A percentile compares a stretch with the other conserved stretches of the same genome.
phyloP scores from a whole-genome alignment of 2,329 filamentous ascomycete genomes.

The Cytospora mali region DNA sequence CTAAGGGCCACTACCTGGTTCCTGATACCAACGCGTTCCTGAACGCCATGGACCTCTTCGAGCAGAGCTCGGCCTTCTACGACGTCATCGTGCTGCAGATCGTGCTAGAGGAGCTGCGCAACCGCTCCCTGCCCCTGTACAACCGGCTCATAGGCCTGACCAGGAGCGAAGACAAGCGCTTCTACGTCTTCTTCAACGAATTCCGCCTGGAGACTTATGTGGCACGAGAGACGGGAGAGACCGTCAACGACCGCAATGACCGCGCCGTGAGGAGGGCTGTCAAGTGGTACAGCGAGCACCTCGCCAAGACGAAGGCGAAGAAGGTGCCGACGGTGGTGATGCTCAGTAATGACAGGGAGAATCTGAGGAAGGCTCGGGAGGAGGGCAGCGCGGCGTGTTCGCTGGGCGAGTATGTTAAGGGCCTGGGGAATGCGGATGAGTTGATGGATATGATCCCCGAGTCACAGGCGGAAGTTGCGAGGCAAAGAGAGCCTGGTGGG shows the following conservation, averaged over 20 bases:
- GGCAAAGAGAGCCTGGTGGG: constrained; percentile 64
- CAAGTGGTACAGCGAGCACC: constrained; percentile 86
- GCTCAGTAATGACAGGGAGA: constrained; percentile 90
- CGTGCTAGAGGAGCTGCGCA: constrained; percentile 93
- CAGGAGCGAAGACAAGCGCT: constrained; percentile 94
- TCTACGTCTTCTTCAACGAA: constrained; percentile 99
- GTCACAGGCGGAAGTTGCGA: constrained; percentile 67
- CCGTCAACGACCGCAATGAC: constrained; percentile 96
- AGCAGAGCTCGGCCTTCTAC: constrained; percentile 87
- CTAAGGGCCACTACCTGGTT: constrained; percentile 88
- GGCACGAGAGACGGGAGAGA: constrained; percentile 72
- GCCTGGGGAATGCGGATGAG: constrained; percentile 80
- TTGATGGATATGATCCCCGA: constrained; percentile 93
- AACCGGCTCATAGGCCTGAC: constrained; percentile 89
- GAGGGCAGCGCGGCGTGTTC: constrained; percentile 73
- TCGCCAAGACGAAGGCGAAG: constrained; percentile 64
- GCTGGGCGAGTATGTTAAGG: constrained; percentile 76
- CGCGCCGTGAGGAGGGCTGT: constrained; percentile 84
- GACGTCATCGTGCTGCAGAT: constrained; percentile 97
- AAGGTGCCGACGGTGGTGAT: constrained; percentile 80
- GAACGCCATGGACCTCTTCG: constrained; percentile 95
- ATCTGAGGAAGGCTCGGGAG: constrained; percentile 76
- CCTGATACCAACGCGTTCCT: constrained; percentile 96
- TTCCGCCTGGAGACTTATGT: constrained; percentile 93
- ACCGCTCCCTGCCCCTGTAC: constrained; percentile 90